Evolutionary conservation across 1,139 yeast genomes (phyloP).

Genomic region (Blastobotrys ciferrii): DNA sequence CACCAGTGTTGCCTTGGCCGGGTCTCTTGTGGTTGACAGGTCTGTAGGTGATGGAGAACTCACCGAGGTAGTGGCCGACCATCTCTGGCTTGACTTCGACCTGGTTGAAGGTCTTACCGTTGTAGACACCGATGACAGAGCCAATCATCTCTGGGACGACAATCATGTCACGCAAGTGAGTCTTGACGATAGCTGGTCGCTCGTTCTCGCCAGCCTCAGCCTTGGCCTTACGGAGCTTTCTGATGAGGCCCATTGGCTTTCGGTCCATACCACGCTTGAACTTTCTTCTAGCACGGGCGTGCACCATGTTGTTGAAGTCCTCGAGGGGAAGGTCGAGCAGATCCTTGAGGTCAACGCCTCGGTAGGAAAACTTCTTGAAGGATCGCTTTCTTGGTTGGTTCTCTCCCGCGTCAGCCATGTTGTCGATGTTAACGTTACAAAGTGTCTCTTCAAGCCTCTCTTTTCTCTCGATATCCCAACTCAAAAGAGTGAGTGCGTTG

Average conservation of each 20-base stretch:
- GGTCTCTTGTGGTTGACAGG: conserved; percentile 99
- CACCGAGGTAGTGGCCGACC: conserved; percentile 99
- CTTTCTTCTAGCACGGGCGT: conserved; percentile 99
- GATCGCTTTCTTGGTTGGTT: conserved; percentile 53
- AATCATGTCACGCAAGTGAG: conserved; percentile 99
- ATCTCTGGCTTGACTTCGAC: conserved; percentile 99
- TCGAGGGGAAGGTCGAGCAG: conserved; percentile 93
- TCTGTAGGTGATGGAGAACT: conserved; percentile 98
- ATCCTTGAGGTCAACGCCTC: conserved; percentile 97
- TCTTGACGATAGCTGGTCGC: conserved; percentile 97
- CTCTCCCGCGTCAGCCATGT: conserved; percentile 22
- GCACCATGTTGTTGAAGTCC: conserved; percentile 95
- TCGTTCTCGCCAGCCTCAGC: conserved; percentile 80
- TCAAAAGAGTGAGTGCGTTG: conserved; percentile 4
- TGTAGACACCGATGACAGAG: conserved; percentile 97
- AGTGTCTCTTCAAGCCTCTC: neutral
- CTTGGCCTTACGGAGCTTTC: conserved; percentile 98
- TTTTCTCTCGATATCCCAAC: neutral
- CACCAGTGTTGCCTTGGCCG: conserved; percentile 75
- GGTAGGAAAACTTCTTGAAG: conserved; percentile 97
- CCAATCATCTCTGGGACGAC: conserved; percentile 99
- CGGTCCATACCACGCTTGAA: conserved; percentile 95
- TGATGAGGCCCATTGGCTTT: conserved; percentile 95
- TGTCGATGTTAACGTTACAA: conserved; percentile 5
- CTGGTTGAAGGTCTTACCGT: conserved; percentile 99